Conservation (phyloP, 805 yeast genomes). For the Lachancea kluyveri region DNA sequence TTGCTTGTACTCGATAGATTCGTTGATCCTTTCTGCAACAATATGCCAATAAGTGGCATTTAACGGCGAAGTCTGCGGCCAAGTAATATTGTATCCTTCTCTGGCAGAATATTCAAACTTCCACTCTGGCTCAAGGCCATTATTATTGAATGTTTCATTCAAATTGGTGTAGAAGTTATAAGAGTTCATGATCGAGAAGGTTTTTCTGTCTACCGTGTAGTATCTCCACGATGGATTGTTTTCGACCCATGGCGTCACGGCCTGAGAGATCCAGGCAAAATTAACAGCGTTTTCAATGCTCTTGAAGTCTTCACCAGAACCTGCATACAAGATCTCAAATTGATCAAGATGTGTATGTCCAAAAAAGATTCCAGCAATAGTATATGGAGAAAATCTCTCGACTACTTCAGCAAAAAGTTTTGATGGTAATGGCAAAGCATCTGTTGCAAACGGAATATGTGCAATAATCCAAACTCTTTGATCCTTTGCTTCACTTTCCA, state of each 20-base stretch:
- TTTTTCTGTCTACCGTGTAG: slow-evolving; percentile 56
- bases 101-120: slow-evolving; percentile 59
- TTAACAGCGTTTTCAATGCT: slow-evolving; percentile 42
- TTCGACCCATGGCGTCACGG: slow-evolving; percentile 54
- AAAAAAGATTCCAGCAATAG: slow-evolving; percentile 62
- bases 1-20: slow-evolving; percentile 41
- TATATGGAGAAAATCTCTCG: slow-evolving; percentile 61
- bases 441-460: slow-evolving; percentile 59
- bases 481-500: slow-evolving; percentile 49
- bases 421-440: slow-evolving; percentile 57
- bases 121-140: slow-evolving; percentile 58
- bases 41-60: slow-evolving; percentile 65
- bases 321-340: slow-evolving; percentile 51
- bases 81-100: slow-evolving; percentile 42
- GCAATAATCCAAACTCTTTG: slow-evolving; percentile 71
- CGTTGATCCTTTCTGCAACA: slow-evolving; percentile 42
- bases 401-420: slow-evolving; percentile 49
- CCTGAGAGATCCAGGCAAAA: slow-evolving; percentile 60
- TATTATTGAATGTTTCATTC: slow-evolving; percentile 48
- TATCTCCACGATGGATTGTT: slow-evolving; percentile 70
- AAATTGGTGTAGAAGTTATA: slow-evolving; percentile 54
- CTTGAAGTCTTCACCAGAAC: slow-evolving; percentile 37
- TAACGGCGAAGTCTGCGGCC: slow-evolving; percentile 57
- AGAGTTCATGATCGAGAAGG: slow-evolving; percentile 56
- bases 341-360: slow-evolving; percentile 72